A percentile compares a stretch with the other conserved stretches of the same genome.
phyloP scores from a whole-genome alignment of 176 grass and related monocot genomes.

The Coix lacrymajobi region DNA sequence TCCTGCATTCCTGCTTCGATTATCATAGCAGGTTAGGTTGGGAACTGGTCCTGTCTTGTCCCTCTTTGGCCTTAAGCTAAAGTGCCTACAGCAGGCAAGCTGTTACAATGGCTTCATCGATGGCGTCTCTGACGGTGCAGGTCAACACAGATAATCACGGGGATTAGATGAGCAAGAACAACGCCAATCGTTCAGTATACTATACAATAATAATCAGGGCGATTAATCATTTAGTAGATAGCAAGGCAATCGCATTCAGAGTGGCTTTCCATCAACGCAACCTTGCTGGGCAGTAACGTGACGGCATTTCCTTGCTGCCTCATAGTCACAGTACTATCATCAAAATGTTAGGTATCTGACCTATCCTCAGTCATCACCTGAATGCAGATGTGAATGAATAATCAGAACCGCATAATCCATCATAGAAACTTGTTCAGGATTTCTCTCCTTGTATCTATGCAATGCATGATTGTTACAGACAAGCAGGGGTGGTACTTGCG shows the following conservation, averaged over 20 bases:
- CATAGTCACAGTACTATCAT: background rate
- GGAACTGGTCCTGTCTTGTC: background rate
- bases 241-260: slow-evolving; percentile 4
- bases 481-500: background rate
- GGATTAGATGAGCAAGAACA: background rate
- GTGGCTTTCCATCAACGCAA: slow-evolving; percentile 21
- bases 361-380: background rate
- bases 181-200: background rate
- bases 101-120: background rate
- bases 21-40: slow-evolving; percentile 17
- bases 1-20: background rate
- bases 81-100: background rate
- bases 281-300: slow-evolving; percentile 20
- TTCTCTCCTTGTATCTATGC: background rate
- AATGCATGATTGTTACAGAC: background rate
- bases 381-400: background rate
- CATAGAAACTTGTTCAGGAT: background rate
- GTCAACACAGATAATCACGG: too few relatives aligned
- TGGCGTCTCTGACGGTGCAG: slow-evolving; percentile 2
- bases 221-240: background rate
- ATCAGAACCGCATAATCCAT: background rate
- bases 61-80: background rate
- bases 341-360: background rate
- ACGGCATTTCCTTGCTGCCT: slow-evolving; percentile 10
- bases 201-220: background rate